Evolutionary conservation across 2,329 filamentous ascomycete species (phyloP), one percentile per base, ranked within the genome.

Genomic region (Fusarium sp.): DNA sequence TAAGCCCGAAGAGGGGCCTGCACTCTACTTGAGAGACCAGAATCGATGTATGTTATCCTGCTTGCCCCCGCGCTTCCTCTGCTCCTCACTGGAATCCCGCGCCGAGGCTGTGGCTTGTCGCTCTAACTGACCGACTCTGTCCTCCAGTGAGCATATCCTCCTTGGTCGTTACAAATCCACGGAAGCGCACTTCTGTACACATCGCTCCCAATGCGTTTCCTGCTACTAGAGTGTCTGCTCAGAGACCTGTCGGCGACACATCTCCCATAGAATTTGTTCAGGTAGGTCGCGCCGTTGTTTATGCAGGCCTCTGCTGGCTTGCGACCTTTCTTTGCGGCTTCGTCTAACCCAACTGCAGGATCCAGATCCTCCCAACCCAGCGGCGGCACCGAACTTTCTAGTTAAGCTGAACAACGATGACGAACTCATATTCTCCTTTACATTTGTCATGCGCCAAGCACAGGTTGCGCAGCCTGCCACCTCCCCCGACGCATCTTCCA

Each of bases 401-500:
- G 82, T 98, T 55, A 95, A 96, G 74, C 81, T 99, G 29, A 86
- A 83, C 68, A 95, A 93, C 78, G 93, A 96, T 68, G 95, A 98
- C 68, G 95, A 99, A 67, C 87, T 99, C 51, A 87, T 88, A 66
- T 96, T 99, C 78, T 92, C 89, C 70, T 99, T 98, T 76, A 95
- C 91, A 35, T 97, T 98, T 74, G 84, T 95, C 64, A 83, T 97
- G 65, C 81, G 87, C 71, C 81, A 88, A 73, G 74, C 78, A 70
- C 77, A 52, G 78, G 76, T 53, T 77, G 53, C 54, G 47, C 79
- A 67, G 79, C 79, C 61, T 15, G 40, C 52, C 13, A 52, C 67
- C 77, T 79, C 84, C 24, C 79, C 82, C 34, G 84, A 85, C 42
- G 78, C 81, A 29, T 73, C 81, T 7, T 75, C 80, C 10, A 43